Conservation (phyloP, 1,284 basidiomycete species). For the Sporisorium iseilematis-ciliati region DNA sequence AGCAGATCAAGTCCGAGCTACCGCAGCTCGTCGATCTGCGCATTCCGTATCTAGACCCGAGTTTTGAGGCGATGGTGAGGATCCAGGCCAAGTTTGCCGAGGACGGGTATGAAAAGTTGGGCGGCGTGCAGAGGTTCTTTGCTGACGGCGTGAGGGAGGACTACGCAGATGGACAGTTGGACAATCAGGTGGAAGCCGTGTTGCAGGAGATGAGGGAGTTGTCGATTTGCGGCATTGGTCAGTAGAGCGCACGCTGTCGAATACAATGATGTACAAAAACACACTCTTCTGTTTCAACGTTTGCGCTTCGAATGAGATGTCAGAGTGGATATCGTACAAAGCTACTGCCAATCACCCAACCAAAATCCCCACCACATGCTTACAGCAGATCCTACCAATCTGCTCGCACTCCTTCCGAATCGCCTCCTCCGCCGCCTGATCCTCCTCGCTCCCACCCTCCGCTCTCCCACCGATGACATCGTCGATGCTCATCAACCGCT, state of each 20-base stretch:
- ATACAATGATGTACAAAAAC: no score
- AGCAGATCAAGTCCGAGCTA: constrained; percentile 89
- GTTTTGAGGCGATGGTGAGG: constrained; percentile 95
- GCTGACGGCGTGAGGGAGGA: constrained; percentile 73
- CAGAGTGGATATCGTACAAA: no score
- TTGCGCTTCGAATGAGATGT: background rate
- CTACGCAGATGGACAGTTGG: constrained; percentile 94
- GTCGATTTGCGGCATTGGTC: constrained; percentile 76
- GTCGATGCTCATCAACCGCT: constrained; percentile 22
- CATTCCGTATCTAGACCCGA: constrained; percentile 97
- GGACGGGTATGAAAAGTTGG: constrained; percentile 97
- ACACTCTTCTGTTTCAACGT: no score
- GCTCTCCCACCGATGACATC: background rate
- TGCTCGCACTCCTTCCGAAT: constrained; percentile 25
- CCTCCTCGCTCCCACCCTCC: constrained; percentile 2
- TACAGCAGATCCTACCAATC: constrained; percentile 39
- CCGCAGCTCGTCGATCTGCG: constrained; percentile 93
- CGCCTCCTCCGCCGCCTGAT: constrained; percentile 4
- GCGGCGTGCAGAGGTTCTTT: constrained; percentile 88
- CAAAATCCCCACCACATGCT: constrained; percentile 32
- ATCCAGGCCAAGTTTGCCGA: constrained; percentile 97
- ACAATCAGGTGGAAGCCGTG: constrained; percentile 93
- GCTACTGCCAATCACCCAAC: constrained; percentile 11
- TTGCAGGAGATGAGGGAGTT: constrained; percentile 96
- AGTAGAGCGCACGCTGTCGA: constrained; percentile 21